These are phyloP conservation scores for Immersiporthe knoxdaviesiana DNA, from an alignment of 2,329 filamentous ascomycete species.

Conservation along the genomic window DNA sequence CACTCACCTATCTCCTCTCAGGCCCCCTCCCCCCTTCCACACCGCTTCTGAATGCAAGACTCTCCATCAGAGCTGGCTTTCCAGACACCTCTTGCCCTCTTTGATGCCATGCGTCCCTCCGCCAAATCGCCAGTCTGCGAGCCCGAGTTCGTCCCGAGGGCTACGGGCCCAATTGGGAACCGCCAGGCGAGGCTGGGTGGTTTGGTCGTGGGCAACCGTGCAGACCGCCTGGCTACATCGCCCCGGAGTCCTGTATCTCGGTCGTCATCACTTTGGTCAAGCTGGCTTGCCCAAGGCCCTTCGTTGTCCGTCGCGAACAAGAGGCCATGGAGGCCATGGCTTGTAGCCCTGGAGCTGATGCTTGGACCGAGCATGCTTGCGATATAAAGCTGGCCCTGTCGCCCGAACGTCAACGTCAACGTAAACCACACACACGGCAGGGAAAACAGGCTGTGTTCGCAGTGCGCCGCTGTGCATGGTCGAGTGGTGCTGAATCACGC, in stretches of 20 bases:
- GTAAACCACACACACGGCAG: not conserved
- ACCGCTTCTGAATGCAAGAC: not conserved
- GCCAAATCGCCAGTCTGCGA: not conserved
- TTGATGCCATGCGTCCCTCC: not conserved
- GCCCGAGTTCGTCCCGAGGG: not conserved
- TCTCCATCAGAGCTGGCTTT: not conserved
- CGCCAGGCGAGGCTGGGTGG: not conserved
- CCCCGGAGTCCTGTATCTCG: not conserved
- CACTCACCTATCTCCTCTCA: not conserved
- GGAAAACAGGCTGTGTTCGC: not conserved
- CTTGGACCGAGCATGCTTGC: not conserved
- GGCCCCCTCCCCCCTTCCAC: not conserved
- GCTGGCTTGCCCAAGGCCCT: not conserved
- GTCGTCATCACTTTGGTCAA: constrained; percentile 14
- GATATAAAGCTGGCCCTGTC: constrained; percentile 6
- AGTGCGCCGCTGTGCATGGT: not conserved
- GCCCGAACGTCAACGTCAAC: too few species aligned
- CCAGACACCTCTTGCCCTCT: not conserved
- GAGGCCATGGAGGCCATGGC: not conserved
- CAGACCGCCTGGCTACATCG: constrained; percentile 1
- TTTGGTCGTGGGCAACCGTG: not conserved
- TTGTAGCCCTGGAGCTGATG: not conserved
- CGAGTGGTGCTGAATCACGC: not conserved
- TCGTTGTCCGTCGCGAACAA: not conserved
- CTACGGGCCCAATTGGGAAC: not conserved